Evolutionary conservation across 257 asterid genomes (phyloP).

Genomic region (Solanum peruvianum): DNA sequence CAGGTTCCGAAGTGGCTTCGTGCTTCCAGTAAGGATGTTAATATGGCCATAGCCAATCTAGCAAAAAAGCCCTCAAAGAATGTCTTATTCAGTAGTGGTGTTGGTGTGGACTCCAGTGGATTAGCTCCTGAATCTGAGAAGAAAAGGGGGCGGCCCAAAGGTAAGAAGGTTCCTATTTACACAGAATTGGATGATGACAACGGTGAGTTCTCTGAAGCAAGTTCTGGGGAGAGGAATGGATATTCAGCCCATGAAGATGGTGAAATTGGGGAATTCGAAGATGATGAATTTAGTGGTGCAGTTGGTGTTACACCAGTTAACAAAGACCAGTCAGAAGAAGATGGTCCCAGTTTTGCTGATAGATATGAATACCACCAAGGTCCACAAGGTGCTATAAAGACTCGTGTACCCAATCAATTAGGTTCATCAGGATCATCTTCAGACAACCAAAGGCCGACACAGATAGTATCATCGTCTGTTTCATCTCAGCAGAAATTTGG

Average conservation of each 20-base stretch:
- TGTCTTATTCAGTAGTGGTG: constrained; percentile 40
- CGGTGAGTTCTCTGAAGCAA: constrained; percentile 79
- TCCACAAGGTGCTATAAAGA: constrained; percentile 33
- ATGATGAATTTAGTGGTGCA: constrained; percentile 51
- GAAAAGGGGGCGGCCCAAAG: constrained; percentile 83
- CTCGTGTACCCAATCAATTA: constrained; percentile 40
- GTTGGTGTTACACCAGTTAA: constrained; percentile 32
- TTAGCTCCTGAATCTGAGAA: constrained; percentile 57
- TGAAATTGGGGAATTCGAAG: constrained; percentile 74
- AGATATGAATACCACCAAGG: constrained; percentile 49
- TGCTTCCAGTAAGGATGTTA: constrained; percentile 71
- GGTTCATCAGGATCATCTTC: constrained; percentile 93
- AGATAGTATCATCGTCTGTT: constrained; percentile 60
- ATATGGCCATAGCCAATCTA: constrained; percentile 47
- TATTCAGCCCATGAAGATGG: constrained; percentile 69
- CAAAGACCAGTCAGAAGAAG: constrained; percentile 78
- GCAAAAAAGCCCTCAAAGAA: constrained; percentile 76
- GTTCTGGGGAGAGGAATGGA: constrained; percentile 70
- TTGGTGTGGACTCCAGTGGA: constrained; percentile 39
- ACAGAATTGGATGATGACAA: constrained; percentile 90
- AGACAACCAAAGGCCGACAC: constrained; percentile 48
- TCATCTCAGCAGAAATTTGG: constrained; percentile 99
- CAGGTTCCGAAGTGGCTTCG: constrained; percentile 97
- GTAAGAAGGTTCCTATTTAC: constrained; percentile 65
- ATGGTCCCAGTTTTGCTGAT: constrained; percentile 42